Evolutionary conservation across 148 eudicot genomes (phyloP).

Genomic region (Bassia scoparia): DNA sequence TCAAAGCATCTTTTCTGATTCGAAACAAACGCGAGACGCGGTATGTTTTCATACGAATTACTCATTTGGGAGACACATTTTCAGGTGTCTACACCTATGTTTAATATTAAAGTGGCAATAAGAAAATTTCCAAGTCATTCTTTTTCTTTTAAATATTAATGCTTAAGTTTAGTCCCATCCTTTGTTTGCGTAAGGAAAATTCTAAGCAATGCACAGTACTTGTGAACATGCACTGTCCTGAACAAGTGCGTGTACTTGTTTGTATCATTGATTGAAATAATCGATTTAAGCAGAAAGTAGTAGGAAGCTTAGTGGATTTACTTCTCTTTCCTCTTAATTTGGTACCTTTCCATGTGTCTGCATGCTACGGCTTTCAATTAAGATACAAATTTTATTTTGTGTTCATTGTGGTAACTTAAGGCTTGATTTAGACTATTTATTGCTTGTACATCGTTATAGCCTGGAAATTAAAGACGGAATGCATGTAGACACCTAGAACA

Average conservation of each 20-base stretch:
- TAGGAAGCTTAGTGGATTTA: not conserved
- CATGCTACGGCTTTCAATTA: not conserved
- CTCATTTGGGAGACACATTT: too few species aligned
- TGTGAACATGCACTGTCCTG: not conserved
- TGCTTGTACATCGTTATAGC: not conserved
- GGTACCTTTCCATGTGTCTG: not conserved
- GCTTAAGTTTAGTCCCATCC: not conserved
- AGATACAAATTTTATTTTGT: not conserved
- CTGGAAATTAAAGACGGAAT: slow-evolving; percentile 84
- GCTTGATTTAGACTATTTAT: not conserved
- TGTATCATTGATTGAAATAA: not conserved
- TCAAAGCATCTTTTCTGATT: too few species aligned
- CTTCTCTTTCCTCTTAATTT: not conserved
- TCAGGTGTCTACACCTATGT: too few species aligned
- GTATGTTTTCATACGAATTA: too few species aligned
- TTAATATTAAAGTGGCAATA: too few species aligned
- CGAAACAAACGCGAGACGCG: too few species aligned
- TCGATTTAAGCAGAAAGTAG: not conserved
- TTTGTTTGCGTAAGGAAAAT: not conserved
- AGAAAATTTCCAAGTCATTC: not conserved
- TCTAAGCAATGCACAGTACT: not conserved
- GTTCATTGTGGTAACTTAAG: not conserved
- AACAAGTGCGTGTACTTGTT: not conserved
- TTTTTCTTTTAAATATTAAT: not conserved
- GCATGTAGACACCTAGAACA: slow-evolving; percentile 51